Evolutionary conservation across 345 rosid species (phyloP).

Genomic region (Euphorbia lathyris): DNA sequence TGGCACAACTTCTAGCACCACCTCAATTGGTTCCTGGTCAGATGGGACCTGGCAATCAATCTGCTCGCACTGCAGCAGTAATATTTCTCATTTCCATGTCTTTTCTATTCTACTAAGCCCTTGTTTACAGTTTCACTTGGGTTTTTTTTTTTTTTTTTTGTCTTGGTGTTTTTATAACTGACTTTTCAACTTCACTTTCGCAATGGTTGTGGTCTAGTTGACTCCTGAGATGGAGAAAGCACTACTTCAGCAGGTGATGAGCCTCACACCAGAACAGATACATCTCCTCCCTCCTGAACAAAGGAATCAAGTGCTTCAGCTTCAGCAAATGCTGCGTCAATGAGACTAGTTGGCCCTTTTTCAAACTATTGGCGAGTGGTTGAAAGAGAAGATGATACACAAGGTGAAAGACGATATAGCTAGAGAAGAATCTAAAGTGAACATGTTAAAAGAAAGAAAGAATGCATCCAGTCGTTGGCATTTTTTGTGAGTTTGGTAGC

Average conservation of each 20-base stretch:
- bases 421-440: not conserved
- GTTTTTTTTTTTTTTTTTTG: not conserved
- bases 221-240: constrained; percentile 95
- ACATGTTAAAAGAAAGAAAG: not conserved
- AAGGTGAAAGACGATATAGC: not conserved
- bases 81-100: not conserved
- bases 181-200: not conserved
- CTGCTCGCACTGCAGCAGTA: constrained; percentile 64
- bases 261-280: constrained; percentile 92
- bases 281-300: constrained; percentile 83
- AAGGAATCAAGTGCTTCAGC: constrained; percentile 91
- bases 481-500: not conserved
- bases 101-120: not conserved
- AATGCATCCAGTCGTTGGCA: not conserved
- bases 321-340: constrained; percentile 88
- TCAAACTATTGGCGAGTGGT: not conserved
- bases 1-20: constrained; percentile 56
- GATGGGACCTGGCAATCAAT: constrained; percentile 58
- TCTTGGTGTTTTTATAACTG: not conserved
- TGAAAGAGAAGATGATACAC: not conserved
- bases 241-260: constrained; percentile 96
- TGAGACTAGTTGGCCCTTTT: constrained; percentile 23
- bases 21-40: constrained; percentile 48
- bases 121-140: not conserved
- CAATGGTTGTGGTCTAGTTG: constrained; percentile 46